phyloP scores from a whole-genome alignment of 1,284 basidiomycete species.

The Heliocybe sulcata region DNA sequence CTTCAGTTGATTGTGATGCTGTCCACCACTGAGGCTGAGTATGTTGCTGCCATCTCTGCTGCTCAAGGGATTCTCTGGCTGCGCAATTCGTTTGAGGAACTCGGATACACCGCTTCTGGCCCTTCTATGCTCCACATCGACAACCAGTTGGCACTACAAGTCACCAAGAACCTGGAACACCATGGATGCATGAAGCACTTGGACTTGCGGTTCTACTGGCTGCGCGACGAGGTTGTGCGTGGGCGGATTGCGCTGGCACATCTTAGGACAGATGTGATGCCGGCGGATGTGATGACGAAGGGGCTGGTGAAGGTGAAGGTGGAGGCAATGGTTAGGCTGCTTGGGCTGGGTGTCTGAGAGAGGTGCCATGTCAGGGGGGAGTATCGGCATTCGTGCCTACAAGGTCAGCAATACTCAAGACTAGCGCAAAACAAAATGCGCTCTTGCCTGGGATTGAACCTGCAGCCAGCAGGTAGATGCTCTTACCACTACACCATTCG shows the following conservation, averaged over 20 bases:
- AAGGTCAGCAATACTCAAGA: no score
- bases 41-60: slow-evolving; percentile 24
- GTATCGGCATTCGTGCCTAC: background rate
- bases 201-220: slow-evolving; percentile 24
- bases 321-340: background rate
- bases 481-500: no score
- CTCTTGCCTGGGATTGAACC: background rate
- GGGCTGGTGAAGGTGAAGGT: slow-evolving; percentile 7
- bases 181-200: slow-evolving; percentile 29
- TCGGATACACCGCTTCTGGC: slow-evolving; percentile 13
- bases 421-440: no score
- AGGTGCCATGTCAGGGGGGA: slow-evolving; percentile 2
- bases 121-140: slow-evolving; percentile 20
- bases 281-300: slow-evolving; percentile 25
- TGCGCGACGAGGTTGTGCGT: slow-evolving; percentile 23
- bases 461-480: background rate
- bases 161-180: slow-evolving; percentile 22
- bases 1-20: slow-evolving; percentile 8
- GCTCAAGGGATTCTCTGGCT: slow-evolving; percentile 30
- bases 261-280: slow-evolving; percentile 13
- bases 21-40: slow-evolving; percentile 27
- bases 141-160: slow-evolving; percentile 22
- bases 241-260: slow-evolving; percentile 12
- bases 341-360: background rate
- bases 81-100: slow-evolving; percentile 20